These are phyloP conservation scores for Pythium volutum DNA, from an alignment of 352 stramenopile genomes.

Conservation along the genomic window DNA sequence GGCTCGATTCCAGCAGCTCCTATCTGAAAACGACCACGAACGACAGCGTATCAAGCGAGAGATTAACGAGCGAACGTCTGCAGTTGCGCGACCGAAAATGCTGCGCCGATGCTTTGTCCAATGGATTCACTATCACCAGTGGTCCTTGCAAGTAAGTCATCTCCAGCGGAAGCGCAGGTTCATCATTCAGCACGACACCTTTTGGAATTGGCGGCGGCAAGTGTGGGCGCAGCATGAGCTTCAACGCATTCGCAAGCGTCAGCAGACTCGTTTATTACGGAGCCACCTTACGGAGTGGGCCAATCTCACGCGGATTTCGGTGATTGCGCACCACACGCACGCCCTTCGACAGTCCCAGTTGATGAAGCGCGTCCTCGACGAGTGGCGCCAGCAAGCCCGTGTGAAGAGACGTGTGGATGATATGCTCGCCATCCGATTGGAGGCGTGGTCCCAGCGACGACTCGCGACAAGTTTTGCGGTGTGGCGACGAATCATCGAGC, in stretches of 20 bases:
- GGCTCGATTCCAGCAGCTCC: conserved; percentile 34
- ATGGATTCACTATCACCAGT: conserved; percentile 59
- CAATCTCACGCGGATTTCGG: conserved; percentile 46
- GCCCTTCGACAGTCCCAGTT: conserved; percentile 28
- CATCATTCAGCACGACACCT: conserved; percentile 52
- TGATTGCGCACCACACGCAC: conserved; percentile 43
- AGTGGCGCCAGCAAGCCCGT: conserved; percentile 35
- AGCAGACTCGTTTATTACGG: conserved; percentile 25
- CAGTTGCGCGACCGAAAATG: conserved; percentile 51
- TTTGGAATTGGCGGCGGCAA: conserved; percentile 57
- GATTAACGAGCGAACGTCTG: conserved; percentile 35
- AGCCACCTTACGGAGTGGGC: conserved; percentile 51
- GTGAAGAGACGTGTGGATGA: conserved; percentile 19
- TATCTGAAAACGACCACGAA: conserved; percentile 42
- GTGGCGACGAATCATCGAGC: conserved; percentile 6
- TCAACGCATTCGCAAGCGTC: conserved; percentile 21
- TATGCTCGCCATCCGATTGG: conserved; percentile 1
- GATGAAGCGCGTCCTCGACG: conserved; percentile 27
- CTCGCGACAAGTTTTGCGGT: background rate
- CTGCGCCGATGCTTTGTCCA: conserved; percentile 50
- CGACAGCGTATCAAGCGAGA: conserved; percentile 55
- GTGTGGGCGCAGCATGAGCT: conserved; percentile 55
- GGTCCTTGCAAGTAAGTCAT: conserved; percentile 45
- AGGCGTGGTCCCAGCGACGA: too few species aligned
- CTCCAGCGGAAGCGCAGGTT: conserved; percentile 43